Evolutionary conservation across 2,329 filamentous ascomycete species (phyloP).

Genomic region (Verticillium klebahnii): DNA sequence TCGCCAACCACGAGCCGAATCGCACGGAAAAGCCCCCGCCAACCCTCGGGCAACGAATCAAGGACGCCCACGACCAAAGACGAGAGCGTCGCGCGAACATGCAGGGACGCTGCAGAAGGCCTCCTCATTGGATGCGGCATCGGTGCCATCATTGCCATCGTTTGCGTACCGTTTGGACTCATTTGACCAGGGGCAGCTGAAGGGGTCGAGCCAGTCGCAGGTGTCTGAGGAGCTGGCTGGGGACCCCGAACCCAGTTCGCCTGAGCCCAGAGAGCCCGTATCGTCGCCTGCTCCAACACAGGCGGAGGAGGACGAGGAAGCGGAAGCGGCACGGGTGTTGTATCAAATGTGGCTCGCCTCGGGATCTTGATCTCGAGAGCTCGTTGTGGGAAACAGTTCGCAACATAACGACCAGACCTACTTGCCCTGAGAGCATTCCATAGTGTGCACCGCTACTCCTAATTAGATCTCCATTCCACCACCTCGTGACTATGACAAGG

Average conservation of each 20-base stretch:
- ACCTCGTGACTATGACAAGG: neutral
- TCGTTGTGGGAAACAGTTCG: neutral
- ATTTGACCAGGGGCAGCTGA: neutral
- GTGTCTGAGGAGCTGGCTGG: neutral
- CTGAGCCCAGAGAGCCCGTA: neutral
- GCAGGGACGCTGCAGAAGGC: neutral
- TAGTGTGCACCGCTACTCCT: neutral
- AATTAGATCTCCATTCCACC: neutral
- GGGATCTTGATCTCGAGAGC: neutral
- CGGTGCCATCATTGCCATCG: neutral
- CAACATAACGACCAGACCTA: neutral
- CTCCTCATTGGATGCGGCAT: neutral
- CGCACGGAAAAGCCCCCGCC: neutral
- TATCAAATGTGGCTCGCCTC: neutral
- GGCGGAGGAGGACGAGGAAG: neutral
- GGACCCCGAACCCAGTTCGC: neutral
- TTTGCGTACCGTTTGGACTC: neutral
- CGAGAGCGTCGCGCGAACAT: neutral
- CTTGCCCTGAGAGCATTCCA: neutral
- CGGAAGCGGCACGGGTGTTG: neutral
- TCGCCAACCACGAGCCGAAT: neutral
- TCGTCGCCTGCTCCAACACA: neutral
- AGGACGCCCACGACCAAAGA: neutral
- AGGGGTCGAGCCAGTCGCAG: neutral
- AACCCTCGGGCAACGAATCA: neutral